Conservation (phyloP, 345 rosid genomes). For the Camelina laxa region DNA sequence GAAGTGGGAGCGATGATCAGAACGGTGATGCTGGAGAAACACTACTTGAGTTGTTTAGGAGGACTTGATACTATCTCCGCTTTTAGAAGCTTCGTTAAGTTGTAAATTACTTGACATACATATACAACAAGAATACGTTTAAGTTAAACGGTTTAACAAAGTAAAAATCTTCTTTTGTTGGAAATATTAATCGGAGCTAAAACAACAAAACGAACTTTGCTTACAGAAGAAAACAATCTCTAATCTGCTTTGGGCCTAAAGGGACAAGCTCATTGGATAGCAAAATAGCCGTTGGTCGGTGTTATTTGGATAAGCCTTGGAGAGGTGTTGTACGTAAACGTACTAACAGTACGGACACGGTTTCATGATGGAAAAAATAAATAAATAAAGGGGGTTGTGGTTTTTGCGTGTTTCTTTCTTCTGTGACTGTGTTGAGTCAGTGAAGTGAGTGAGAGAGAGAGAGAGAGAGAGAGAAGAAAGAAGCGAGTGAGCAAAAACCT, state of each 20-base stretch:
- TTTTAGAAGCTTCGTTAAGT: constrained; percentile 11
- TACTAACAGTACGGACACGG: neutral
- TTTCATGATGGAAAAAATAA: neutral
- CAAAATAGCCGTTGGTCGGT: constrained; percentile 1
- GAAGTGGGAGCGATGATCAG: constrained; percentile 35
- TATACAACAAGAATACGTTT: neutral
- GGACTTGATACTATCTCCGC: constrained; percentile 37
- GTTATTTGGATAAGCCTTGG: neutral
- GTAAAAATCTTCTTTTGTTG: neutral
- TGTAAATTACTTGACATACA: constrained; percentile 30
- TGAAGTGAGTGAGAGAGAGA: neutral
- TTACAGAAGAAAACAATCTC: too few relatives aligned
- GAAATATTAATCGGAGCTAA: too few relatives aligned
- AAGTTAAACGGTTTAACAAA: too few relatives aligned
- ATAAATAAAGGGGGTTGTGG: neutral
- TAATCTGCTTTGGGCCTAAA: neutral
- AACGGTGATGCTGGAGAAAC: constrained; percentile 53
- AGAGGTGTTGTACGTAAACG: neutral
- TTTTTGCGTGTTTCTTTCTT: neutral
- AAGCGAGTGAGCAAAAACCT: neutral
- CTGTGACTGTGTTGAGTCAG: neutral
- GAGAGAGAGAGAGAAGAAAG: neutral
- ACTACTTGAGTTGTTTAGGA: constrained; percentile 64
- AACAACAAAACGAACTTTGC: too few relatives aligned
- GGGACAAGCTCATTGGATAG: neutral